A percentile compares a stretch with the other conserved stretches of the same genome.
phyloP scores from a whole-genome alignment of 305 asterid genomes.

The Solanum hybrid region DNA sequence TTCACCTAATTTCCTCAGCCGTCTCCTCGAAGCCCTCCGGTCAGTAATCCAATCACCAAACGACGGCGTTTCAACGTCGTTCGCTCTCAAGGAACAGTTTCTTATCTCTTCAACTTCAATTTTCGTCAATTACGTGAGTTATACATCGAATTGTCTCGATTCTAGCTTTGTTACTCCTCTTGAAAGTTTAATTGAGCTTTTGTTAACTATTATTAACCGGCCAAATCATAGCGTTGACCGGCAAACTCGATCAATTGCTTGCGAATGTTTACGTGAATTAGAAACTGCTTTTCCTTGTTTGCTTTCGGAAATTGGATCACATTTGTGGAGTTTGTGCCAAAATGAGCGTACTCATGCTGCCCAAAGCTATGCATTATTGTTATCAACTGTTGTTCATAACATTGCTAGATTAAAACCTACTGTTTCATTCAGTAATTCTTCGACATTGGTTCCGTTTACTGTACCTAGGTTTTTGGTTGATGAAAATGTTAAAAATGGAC shows the following conservation, averaged over 20 bases:
- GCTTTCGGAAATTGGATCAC: constrained; percentile 54
- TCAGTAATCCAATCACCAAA: constrained; percentile 53
- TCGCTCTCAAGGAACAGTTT: constrained; percentile 70
- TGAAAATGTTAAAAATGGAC: constrained; percentile 19
- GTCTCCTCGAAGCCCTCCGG: constrained; percentile 61
- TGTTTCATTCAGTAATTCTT: constrained; percentile 37
- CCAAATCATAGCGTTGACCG: constrained; percentile 89
- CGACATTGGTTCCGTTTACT: constrained; percentile 69
- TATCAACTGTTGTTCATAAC: constrained; percentile 40
- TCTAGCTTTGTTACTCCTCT: constrained; percentile 15
- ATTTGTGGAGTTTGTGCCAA: constrained; percentile 69
- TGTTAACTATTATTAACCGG: constrained; percentile 67
- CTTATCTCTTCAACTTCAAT: constrained; percentile 58
- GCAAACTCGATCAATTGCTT: constrained; percentile 65
- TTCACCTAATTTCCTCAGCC: constrained; percentile 21
- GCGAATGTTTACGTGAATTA: constrained; percentile 87
- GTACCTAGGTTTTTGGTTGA: constrained; percentile 47
- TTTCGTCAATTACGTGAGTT: constrained; percentile 22
- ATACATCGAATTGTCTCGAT: not conserved
- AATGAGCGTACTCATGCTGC: constrained; percentile 82
- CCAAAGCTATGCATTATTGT: constrained; percentile 56
- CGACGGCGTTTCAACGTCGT: constrained; percentile 29
- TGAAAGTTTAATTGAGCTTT: constrained; percentile 54
- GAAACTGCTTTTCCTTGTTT: constrained; percentile 77
- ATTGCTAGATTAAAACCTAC: constrained; percentile 38